These are phyloP conservation scores for Cunninghamia lanceolata DNA, from an alignment of 75 land plant species.

Conservation along the genomic window DNA sequence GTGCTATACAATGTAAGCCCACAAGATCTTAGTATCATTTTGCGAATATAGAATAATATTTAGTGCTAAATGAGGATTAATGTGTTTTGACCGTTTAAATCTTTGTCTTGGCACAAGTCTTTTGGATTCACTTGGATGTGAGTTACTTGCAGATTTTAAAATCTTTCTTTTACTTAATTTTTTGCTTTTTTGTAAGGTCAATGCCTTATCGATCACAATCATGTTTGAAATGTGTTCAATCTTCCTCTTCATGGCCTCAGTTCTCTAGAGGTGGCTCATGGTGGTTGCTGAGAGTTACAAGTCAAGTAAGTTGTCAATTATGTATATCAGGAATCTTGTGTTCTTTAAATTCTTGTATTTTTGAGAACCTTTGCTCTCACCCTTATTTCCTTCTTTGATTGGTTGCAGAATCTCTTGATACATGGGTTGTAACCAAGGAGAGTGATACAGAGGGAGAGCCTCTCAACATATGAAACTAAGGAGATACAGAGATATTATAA, in stretches of 20 bases:
- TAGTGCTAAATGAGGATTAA: background rate
- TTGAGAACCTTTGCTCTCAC: background rate
- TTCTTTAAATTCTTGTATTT: background rate
- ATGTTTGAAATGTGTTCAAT: constrained; percentile 99
- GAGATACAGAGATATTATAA: no score
- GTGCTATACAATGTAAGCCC: no score
- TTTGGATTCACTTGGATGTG: background rate
- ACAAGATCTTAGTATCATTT: background rate
- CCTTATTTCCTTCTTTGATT: no score
- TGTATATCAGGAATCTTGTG: background rate
- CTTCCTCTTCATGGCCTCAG: no score
- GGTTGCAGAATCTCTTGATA: no score
- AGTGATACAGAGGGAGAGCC: no score
- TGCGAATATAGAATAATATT: background rate
- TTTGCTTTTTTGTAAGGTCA: constrained; percentile 59
- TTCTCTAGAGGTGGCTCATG: no score
- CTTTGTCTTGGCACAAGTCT: background rate
- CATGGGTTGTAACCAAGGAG: no score
- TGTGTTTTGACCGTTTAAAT: no score
- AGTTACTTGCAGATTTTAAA: background rate
- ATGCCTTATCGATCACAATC: constrained; percentile 90
- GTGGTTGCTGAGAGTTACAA: no score
- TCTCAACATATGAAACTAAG: no score
- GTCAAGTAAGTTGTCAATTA: constrained; percentile 48
- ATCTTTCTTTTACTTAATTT: constrained; percentile 2